A percentile compares a stretch with the other conserved stretches of the same genome.
Evolutionary conservation across 2,329 filamentous ascomycete species (phyloP).

Genomic region (Aaosphaeria arxii): DNA sequence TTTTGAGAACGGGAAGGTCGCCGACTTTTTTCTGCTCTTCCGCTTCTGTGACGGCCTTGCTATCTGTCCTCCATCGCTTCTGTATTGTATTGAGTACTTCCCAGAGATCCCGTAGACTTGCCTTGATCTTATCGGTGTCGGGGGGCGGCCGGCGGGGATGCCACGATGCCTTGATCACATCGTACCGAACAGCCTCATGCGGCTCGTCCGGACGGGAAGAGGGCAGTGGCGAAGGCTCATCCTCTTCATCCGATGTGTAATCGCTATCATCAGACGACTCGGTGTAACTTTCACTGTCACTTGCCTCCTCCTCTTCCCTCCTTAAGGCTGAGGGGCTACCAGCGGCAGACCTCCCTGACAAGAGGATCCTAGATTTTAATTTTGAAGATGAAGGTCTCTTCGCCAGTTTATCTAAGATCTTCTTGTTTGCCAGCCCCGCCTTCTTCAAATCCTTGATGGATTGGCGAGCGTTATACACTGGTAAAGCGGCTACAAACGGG

Average conservation of each 20-base stretch:
- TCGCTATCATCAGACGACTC: slow-evolving; percentile 49
- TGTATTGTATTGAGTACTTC: slow-evolving; percentile 58
- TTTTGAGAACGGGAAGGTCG: slow-evolving; percentile 54
- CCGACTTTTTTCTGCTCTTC: slow-evolving; percentile 55
- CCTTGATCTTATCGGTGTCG: slow-evolving; percentile 51
- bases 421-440: slow-evolving; percentile 41
- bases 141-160: slow-evolving; percentile 51
- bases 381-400: slow-evolving; percentile 20
- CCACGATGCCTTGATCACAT: slow-evolving; percentile 62
- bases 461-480: slow-evolving; percentile 41
- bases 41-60: slow-evolving; percentile 54
- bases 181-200: slow-evolving; percentile 54
- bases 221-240: slow-evolving; percentile 56
- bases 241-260: slow-evolving; percentile 53
- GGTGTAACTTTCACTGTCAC: slow-evolving; percentile 45
- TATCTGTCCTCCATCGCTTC: slow-evolving; percentile 60
- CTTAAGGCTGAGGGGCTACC: slow-evolving; percentile 13
- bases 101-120: slow-evolving; percentile 56
- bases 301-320: slow-evolving; percentile 27
- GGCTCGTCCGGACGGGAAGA: slow-evolving; percentile 51
- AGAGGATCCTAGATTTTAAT: slow-evolving; percentile 4
- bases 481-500: slow-evolving; percentile 34
- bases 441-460: slow-evolving; percentile 47
- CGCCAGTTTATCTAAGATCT: slow-evolving; percentile 29
- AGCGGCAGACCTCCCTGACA: slow-evolving; percentile 9